A percentile compares a stretch with the other conserved stretches of the same genome.
phyloP scores from a whole-genome alignment of 2,329 filamentous ascomycete species.

The Fusarium sp. region DNA sequence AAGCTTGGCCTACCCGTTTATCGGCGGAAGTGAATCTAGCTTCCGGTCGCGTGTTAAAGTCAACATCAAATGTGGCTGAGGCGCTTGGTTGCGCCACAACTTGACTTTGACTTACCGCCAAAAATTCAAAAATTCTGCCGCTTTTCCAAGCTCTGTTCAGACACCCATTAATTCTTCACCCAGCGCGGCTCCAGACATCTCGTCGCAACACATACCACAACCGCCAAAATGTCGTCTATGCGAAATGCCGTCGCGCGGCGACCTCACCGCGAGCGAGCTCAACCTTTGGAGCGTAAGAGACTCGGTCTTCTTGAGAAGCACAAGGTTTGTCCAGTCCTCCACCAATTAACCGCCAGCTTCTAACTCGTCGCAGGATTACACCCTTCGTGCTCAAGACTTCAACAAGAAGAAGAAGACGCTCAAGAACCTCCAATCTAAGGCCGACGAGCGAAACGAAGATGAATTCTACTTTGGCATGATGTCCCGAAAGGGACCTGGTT shows the following conservation, averaged over 20 bases:
- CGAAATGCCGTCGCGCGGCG: slow-evolving; percentile 79
- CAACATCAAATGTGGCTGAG: slow-evolving; percentile 27
- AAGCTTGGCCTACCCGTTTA: neutral
- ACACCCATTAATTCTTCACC: slow-evolving; percentile 22
- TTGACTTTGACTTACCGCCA: slow-evolving; percentile 50
- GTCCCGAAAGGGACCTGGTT: slow-evolving; percentile 67
- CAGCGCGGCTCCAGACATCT: neutral
- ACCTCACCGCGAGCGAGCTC: slow-evolving; percentile 89
- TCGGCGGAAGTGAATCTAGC: slow-evolving; percentile 12
- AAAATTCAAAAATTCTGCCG: slow-evolving; percentile 55
- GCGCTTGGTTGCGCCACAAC: slow-evolving; percentile 30
- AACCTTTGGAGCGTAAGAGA: slow-evolving; percentile 83
- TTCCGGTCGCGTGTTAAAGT: slow-evolving; percentile 16
- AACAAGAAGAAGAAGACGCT: slow-evolving; percentile 73
- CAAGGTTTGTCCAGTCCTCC: slow-evolving; percentile 67
- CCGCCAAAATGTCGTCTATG: slow-evolving; percentile 65
- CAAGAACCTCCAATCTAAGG: slow-evolving; percentile 70
- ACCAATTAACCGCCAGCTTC: slow-evolving; percentile 10
- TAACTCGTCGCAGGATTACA: slow-evolving; percentile 65
- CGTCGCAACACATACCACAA: neutral
- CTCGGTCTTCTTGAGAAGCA: slow-evolving; percentile 96
- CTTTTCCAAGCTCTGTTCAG: slow-evolving; percentile 8
- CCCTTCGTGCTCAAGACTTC: slow-evolving; percentile 73
- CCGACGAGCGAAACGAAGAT: slow-evolving; percentile 75
- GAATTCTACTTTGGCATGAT: slow-evolving; percentile 80